Evolutionary conservation across 2,329 filamentous ascomycete species (phyloP).

Genomic region (Tricladium varicosporioides): DNA sequence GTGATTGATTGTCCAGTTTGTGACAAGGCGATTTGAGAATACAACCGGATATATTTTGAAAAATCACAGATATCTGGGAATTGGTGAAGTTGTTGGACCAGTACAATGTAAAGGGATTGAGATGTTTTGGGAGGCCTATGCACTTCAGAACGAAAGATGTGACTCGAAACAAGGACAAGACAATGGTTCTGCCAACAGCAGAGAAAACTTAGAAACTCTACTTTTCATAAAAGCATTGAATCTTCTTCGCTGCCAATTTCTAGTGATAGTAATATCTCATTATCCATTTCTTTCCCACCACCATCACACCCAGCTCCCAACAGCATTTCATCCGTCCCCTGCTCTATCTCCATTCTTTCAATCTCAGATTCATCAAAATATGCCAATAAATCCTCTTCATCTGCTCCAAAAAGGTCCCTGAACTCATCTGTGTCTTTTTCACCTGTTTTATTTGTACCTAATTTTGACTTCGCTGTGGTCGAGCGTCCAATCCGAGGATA

Average conservation of each 20-base stretch:
- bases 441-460: not conserved
- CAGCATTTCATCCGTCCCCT: conserved; percentile 24
- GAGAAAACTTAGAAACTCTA: no score
- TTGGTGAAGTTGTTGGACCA: no score
- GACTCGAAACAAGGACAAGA: no score
- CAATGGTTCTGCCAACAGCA: no score
- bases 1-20: no score
- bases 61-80: no score
- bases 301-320: conserved; percentile 13
- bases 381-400: conserved; percentile 8
- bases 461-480: not conserved
- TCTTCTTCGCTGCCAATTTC: not conserved
- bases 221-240: not conserved
- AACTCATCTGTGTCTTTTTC: conserved; percentile 6
- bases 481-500: not conserved
- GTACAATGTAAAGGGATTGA: no score
- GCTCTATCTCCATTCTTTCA: conserved; percentile 19
- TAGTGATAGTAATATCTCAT: conserved; percentile 5
- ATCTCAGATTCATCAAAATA: conserved; percentile 13
- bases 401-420: conserved; percentile 16
- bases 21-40: no score
- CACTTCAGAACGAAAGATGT: no score
- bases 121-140: no score
- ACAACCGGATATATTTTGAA: no score
- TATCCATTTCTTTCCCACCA: conserved; percentile 2